Percentiles rank a stretch among this genome's conserved stretches.
Evolutionary conservation across 1,284 basidiomycete genomes (phyloP).

Genomic region (Cutaneotrichosporon spelunceum): DNA sequence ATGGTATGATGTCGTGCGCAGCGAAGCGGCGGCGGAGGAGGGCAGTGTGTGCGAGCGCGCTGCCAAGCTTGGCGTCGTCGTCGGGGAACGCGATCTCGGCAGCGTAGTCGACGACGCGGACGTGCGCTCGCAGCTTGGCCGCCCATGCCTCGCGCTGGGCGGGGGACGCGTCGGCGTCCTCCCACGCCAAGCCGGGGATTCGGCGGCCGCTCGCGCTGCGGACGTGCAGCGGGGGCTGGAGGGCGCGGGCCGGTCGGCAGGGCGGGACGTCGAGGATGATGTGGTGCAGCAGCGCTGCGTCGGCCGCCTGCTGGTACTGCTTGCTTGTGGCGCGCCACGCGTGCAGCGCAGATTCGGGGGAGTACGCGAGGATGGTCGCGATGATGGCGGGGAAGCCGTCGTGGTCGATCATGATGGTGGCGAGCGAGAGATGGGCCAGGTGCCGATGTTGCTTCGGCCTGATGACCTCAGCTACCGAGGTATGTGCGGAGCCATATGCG

Average conservation of each 20-base stretch:
- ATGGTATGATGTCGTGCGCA: background rate
- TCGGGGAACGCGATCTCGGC: slow-evolving; percentile 6
- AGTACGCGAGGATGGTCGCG: background rate
- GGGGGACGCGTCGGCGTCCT: slow-evolving; percentile 1
- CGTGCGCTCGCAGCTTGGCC: background rate
- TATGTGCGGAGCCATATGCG: too few species aligned
- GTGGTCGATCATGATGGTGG: slow-evolving; percentile 5
- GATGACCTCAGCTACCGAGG: too few species aligned
- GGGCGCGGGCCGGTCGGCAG: background rate
- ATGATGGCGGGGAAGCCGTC: slow-evolving; percentile 3
- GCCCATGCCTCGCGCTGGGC: background rate
- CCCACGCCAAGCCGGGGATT: background rate
- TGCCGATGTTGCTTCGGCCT: too few species aligned
- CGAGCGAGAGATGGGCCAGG: too few species aligned
- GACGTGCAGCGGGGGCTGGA: background rate
- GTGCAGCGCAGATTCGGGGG: background rate
- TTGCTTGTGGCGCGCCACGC: background rate
- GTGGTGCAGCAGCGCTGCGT: background rate
- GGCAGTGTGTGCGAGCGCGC: too few species aligned
- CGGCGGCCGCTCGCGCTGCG: background rate
- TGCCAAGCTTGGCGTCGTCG: background rate
- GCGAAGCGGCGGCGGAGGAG: background rate
- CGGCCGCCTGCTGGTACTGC: background rate
- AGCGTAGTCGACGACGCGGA: slow-evolving; percentile 2
- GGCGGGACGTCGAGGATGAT: slow-evolving; percentile 1